phyloP scores from a whole-genome alignment of 202 grass and related monocot genomes.

The Setaria viridis region DNA sequence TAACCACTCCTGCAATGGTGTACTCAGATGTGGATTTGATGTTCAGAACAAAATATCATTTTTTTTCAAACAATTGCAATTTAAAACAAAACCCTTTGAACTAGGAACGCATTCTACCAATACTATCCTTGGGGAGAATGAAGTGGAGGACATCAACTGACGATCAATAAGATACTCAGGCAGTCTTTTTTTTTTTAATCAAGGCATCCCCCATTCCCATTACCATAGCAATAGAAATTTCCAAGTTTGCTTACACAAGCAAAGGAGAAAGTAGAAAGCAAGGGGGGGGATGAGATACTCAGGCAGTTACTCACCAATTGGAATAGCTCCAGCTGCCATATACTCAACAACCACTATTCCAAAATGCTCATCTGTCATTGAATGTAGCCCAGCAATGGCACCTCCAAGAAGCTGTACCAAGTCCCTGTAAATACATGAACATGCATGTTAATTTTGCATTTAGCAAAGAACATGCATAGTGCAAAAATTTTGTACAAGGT shows the following conservation, averaged over 20 bases:
- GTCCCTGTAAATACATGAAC: conserved; percentile 54
- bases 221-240: too few species aligned
- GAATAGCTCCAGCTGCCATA: conserved; percentile 96
- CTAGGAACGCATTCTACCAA: background rate
- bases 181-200: background rate
- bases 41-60: background rate
- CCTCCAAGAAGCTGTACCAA: conserved; percentile 79
- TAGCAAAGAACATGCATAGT: background rate
- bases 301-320: conserved; percentile 67
- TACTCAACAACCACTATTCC: conserved; percentile 96
- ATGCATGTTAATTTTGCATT: conserved; percentile 5
- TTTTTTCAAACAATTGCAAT: conserved; percentile 25
- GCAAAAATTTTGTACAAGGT: background rate
- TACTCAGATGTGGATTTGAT: background rate
- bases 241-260: too few species aligned
- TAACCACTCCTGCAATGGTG: background rate
- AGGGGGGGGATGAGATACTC: background rate
- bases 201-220: too few species aligned
- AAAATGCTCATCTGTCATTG: conserved; percentile 97
- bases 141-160: background rate
- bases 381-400: conserved; percentile 86
- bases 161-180: background rate
- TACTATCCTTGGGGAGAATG: conserved; percentile 15
- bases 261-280: too few species aligned
- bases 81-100: background rate